Conservation (phyloP, 202 grass and related monocot genomes). For the Zizania palustris region DNA sequence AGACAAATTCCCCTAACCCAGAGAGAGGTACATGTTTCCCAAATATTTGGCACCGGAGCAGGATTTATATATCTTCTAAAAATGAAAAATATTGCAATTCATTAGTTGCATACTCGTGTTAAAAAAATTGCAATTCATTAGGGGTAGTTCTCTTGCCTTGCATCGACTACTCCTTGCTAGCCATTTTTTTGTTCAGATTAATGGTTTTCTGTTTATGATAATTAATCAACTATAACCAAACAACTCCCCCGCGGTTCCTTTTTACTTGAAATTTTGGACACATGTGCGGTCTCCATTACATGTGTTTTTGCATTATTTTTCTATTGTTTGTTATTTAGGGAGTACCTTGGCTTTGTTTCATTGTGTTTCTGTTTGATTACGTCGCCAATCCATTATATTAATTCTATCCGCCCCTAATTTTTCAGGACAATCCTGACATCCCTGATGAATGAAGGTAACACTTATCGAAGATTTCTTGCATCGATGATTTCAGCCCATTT, state of each 20-base stretch:
- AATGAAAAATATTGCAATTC: neutral
- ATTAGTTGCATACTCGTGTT: neutral
- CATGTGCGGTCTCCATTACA: neutral
- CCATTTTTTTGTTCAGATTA: neutral
- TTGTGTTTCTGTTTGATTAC: neutral
- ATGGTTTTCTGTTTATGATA: neutral
- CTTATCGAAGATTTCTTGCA: constrained; percentile 42
- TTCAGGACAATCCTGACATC: constrained; percentile 47
- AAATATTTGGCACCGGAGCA: neutral
- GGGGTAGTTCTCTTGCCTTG: neutral
- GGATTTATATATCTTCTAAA: neutral
- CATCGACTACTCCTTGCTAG: neutral
- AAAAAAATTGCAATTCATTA: neutral
- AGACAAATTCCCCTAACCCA: constrained; percentile 41
- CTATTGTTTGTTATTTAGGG: too few species aligned
- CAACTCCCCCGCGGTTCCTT: neutral
- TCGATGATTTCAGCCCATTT: constrained; percentile 56
- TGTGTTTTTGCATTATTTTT: neutral
- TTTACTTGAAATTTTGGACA: neutral
- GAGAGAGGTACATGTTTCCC: constrained; percentile 46
- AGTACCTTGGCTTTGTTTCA: neutral
- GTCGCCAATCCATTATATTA: neutral
- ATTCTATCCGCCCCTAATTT: constrained; percentile 30
- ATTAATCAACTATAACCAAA: neutral
- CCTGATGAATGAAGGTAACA: constrained; percentile 48